A percentile compares a stretch with the other conserved stretches of the same genome.
Conservation (phyloP, 75 land plant species). For the Pinus albicaulis region DNA sequence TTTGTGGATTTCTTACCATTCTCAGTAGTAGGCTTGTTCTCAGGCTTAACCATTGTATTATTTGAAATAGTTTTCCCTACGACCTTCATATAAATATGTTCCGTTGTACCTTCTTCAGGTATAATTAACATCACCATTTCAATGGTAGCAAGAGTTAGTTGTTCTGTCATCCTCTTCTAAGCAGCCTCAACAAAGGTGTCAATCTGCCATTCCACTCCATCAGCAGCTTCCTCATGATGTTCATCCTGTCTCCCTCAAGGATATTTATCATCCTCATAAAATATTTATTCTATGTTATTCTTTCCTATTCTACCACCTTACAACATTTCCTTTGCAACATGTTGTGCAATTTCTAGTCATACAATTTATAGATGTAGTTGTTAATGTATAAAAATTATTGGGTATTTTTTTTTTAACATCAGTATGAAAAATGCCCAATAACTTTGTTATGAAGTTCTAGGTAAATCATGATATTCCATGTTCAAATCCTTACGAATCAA, state of each 20-base stretch:
- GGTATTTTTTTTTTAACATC: too few relatives aligned
- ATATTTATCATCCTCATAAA: neutral
- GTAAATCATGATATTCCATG: too few relatives aligned
- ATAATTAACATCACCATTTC: constrained; percentile 92
- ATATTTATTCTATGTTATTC: too few relatives aligned
- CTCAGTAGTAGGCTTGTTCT: constrained; percentile 13
- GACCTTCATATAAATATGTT: constrained; percentile 13
- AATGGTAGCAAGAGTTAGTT: constrained; percentile 82
- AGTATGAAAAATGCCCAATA: too few relatives aligned
- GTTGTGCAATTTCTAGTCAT: too few relatives aligned
- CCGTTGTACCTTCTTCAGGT: constrained; percentile 20
- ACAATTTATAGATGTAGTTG: too few relatives aligned
- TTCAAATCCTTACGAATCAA: too few relatives aligned
- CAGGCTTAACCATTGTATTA: constrained; percentile 8
- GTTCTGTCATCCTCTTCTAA: constrained; percentile 74
- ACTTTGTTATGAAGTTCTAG: too few relatives aligned
- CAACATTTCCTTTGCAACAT: too few relatives aligned
- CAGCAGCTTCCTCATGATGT: constrained; percentile 33
- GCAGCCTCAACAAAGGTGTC: constrained; percentile 95
- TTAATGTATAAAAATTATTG: too few relatives aligned
- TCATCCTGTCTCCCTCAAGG: neutral
- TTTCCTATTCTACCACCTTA: too few relatives aligned
- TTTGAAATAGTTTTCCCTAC: constrained; percentile 12
- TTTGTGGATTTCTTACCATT: neutral
- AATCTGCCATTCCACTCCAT: constrained; percentile 94